Base-by-base conservation (phyloP, 768 basidiomycete species). In the Rhodotorula graminis region DNA sequence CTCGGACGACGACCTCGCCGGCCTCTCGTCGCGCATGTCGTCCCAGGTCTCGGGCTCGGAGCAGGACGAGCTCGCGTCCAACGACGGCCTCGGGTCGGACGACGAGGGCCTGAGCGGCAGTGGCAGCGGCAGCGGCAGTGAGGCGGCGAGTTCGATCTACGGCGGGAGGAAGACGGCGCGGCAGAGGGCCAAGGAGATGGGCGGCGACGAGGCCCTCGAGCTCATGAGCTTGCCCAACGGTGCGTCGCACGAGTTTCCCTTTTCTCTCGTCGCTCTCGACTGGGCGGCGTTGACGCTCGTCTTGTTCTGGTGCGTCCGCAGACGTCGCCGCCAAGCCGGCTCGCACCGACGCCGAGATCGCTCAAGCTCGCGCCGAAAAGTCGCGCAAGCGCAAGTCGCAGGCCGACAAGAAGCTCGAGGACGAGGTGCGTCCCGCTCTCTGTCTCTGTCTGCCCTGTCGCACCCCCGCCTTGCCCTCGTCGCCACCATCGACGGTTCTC, bases 391-490 rank as follows among this genome's bases (percentile, higher is more conserved):
- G 92, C 64, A 89, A 87, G 77, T 89, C 90, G 77, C 81, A 92
- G 57, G 87, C 86, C 12, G 90, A 92, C 81, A 91, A 91, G 82
- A 90, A 89, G 80, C 83, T 91, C 8, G 89, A 91, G 78, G 90
- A 92, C 69, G 91, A 92, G 86, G 91, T 88, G 66, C 64, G 79
- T 75, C 88, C 64, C 64, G 78, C 73, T 23, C 40, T 21, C 3
- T 37, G 21, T 57, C 44, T 42, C 18, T 46, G 8, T 2, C 44
- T 12, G 8, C 44, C 44, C 15, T 14, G 8, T 46, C 44, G 46
- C 19, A 7, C 16, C 6, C 8, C 2, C 15, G 3, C 46, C 46
- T 21, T 47, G 8, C 46, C 19, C 46, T 47, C 37, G 46, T 9
- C 46, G 46, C 46, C n/a, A n/a, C n/a, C n/a, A n/a, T n/a, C n/a